phyloP scores from a whole-genome alignment of 1,284 basidiomycete genomes.

The Cryptococcus maquisensis region DNA sequence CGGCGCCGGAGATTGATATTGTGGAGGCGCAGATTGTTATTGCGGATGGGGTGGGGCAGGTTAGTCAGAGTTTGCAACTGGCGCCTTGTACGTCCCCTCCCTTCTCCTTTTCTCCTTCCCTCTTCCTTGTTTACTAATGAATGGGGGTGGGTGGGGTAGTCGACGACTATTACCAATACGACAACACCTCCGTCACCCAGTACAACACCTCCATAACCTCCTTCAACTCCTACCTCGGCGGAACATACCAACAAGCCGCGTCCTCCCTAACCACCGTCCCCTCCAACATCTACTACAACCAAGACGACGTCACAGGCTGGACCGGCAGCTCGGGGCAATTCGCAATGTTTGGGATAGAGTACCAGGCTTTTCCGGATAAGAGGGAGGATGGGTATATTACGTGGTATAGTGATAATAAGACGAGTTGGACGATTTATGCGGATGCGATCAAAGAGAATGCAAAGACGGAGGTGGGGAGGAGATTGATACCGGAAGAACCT shows the following conservation, averaged over 20 bases:
- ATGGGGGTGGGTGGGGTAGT: no score
- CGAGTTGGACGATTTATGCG: conserved; percentile 57
- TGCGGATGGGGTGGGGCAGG: conserved; percentile 11
- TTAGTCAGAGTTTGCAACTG: conserved; percentile 31
- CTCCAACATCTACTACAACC: conserved; percentile 46
- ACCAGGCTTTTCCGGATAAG: conserved; percentile 58
- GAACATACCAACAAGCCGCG: conserved; percentile 70
- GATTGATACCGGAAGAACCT: conserved; percentile 74
- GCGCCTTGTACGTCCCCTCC: conserved; percentile 16
- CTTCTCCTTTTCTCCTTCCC: no score
- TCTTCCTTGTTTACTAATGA: no score
- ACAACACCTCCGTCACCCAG: conserved; percentile 51
- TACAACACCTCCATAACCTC: conserved; percentile 53
- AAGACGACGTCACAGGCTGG: not conserved
- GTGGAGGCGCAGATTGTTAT: conserved; percentile 56
- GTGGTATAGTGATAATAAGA: conserved; percentile 60
- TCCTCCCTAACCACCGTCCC: conserved; percentile 58
- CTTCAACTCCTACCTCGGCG: conserved; percentile 70
- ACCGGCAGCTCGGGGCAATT: conserved; percentile 5
- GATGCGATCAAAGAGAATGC: conserved; percentile 58
- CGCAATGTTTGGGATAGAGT: conserved; percentile 52
- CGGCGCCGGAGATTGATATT: conserved; percentile 65
- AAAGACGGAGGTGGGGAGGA: conserved; percentile 55
- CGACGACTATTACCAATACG: conserved; percentile 62
- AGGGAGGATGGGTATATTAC: conserved; percentile 59